phyloP scores from a whole-genome alignment of 495 filamentous ascomycete genomes.

The Arthonia radiata region DNA sequence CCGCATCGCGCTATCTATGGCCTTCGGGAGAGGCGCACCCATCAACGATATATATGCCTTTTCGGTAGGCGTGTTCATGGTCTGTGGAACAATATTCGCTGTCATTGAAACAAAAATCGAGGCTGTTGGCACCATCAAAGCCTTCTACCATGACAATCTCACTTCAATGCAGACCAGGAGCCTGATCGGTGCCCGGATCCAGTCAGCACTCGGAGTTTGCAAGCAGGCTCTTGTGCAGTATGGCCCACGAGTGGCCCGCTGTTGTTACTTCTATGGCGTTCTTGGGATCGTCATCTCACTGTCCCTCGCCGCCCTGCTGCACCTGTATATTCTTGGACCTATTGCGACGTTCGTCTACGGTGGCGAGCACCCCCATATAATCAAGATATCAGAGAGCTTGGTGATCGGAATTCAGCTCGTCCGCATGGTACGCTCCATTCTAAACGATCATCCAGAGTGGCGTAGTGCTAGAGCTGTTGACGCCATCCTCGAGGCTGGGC shows the following conservation, averaged over 20 bases:
- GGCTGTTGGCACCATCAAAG: not conserved
- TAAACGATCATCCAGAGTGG: no score
- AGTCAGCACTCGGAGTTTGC: conserved; percentile 1
- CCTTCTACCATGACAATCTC: not conserved
- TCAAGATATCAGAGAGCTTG: no score
- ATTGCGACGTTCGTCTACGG: no score
- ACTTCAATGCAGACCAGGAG: conserved; percentile 10
- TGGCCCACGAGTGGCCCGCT: not conserved
- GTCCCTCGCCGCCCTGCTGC: no score
- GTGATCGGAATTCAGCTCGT: no score
- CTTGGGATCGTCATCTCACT: no score
- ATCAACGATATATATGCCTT: conserved; percentile 95
- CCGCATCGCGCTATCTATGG: conserved; percentile 23
- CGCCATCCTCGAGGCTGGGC: no score
- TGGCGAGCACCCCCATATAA: no score
- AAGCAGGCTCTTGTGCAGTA: not conserved
- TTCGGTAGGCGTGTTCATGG: conserved; percentile 58
- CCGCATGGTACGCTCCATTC: no score
- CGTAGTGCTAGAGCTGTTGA: no score
- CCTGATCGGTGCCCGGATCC: conserved; percentile 3
- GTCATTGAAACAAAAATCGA: conserved; percentile 22
- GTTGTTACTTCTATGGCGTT: conserved; percentile 1
- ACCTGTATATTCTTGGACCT: no score
- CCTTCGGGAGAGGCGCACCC: conserved; percentile 38
- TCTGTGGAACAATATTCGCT: conserved; percentile 37